Base-by-base conservation (phyloP, 1,139 yeast species). In the Kodamaea arcana region DNA sequence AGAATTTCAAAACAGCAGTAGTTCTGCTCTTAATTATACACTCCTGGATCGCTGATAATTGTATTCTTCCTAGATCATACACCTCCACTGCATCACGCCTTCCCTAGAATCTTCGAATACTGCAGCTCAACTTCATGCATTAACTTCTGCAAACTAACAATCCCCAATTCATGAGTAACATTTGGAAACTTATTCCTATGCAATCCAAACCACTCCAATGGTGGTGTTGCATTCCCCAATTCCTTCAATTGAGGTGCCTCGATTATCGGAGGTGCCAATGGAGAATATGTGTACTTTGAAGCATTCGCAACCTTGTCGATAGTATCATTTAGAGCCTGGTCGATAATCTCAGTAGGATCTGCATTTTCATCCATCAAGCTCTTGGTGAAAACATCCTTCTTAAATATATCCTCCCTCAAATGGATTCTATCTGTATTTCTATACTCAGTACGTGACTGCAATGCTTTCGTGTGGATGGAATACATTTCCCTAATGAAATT, bases 221-320 rank as follows among this genome's bases (percentile, higher is more conserved):
- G 97, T 1, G 98, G 98, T 0, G 98, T 92, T 1, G 97, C 97
- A 59, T 84, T 92, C 21, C 97, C 97, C 51, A 92, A 69, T 52
- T 92, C 97, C 50, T 80, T 79, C 47, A 92, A 66, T 48, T 83
- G 94, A 1, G 97, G 97, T 16, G 92, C 86, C 42, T 85, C 94
- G 30, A 92, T 87, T 8, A 77, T 67, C 1, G 97, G 95, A 8
- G 84, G 83, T 26, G 74, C 78, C 18, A 84, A 51, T 0, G 97
- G 77, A 13, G 72, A 52, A 48, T 92, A 92, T 0, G 45, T 55
- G 48, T 72, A 84, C 42, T 75, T 77, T 6, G 80, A 68, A 25
- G 73, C 76, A 24, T 67, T 61, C 24, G 82, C 79, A n/a, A 80
- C 86, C 44, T 79, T 79, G 41, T 74, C 76, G 28, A 83, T 63